phyloP scores from a whole-genome alignment of 768 basidiomycete genomes.

The Cystobasidiopsis lactophilus region DNA sequence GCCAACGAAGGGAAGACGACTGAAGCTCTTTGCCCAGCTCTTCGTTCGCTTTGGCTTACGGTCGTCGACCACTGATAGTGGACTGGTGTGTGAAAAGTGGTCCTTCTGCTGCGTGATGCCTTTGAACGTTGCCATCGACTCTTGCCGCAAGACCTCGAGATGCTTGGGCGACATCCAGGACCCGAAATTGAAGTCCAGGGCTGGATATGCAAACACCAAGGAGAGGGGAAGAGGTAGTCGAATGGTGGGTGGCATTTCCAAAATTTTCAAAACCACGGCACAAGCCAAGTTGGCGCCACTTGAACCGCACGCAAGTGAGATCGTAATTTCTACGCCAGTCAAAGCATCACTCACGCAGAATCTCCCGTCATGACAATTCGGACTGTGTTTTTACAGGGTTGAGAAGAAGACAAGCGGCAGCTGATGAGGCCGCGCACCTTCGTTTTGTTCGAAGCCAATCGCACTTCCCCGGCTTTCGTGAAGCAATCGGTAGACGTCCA shows the following conservation, averaged over 20 bases:
- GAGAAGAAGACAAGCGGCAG: no score
- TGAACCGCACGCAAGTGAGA: no score
- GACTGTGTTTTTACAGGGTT: slow-evolving; percentile 30
- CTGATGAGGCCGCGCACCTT: no score
- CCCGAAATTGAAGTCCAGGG: slow-evolving; percentile 91
- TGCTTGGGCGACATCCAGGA: slow-evolving; percentile 44
- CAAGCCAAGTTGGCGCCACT: slow-evolving; percentile 77
- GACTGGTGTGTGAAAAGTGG: slow-evolving; percentile 71
- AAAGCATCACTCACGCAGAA: slow-evolving; percentile 56
- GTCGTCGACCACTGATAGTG: slow-evolving; percentile 75
- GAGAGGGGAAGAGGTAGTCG: slow-evolving; percentile 50
- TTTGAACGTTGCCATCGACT: slow-evolving; percentile 58
- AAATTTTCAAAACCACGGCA: slow-evolving; percentile 59
- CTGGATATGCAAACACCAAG: slow-evolving; percentile 71
- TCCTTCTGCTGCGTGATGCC: slow-evolving; percentile 57
- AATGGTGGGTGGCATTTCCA: slow-evolving; percentile 36
- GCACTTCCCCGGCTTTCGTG: slow-evolving; percentile 54
- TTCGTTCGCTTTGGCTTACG: slow-evolving; percentile 17
- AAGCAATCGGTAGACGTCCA: slow-evolving; percentile 65
- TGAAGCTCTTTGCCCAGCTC: slow-evolving; percentile 29
- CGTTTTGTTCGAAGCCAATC: slow-evolving; percentile 49
- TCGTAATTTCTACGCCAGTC: slow-evolving; percentile 8
- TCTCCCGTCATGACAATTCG: slow-evolving; percentile 69
- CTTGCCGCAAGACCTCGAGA: slow-evolving; percentile 65
- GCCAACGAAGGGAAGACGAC: slow-evolving; percentile 19